Conservation (phyloP, 208 protist genomes). For the Strigomonas galati region DNA sequence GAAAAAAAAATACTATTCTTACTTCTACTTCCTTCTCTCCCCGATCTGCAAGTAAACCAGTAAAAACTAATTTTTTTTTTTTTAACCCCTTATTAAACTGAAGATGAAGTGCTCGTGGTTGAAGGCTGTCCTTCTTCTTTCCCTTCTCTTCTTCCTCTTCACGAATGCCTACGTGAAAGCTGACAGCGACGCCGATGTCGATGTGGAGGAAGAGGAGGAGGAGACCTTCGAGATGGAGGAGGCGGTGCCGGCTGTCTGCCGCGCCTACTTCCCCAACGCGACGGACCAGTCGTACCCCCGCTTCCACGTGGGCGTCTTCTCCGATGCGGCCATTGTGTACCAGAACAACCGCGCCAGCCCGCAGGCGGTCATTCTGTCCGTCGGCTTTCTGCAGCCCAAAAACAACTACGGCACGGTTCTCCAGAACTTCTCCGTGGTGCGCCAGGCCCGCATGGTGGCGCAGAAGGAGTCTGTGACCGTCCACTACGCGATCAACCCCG, state of each 20-base stretch:
- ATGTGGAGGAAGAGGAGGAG: constrained; percentile 16
- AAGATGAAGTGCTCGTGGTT: no score
- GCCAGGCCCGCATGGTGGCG: constrained; percentile 61
- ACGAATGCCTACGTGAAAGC: no score
- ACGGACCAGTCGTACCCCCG: constrained; percentile 32
- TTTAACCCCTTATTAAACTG: no score
- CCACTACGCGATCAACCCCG: constrained; percentile 77
- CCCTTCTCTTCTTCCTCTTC: no score
- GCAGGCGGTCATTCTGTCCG: constrained; percentile 53
- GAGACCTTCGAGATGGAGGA: constrained; percentile 7
- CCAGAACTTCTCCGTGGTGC: constrained; percentile 89
- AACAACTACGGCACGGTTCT: constrained; percentile 38
- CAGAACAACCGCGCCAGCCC: constrained; percentile 43
- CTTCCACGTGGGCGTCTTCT: constrained; percentile 44
- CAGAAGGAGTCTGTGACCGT: constrained; percentile 65
- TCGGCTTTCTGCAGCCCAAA: constrained; percentile 49
- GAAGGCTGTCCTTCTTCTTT: no score
- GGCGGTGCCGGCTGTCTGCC: constrained; percentile 17
- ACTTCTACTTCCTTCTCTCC: background rate
- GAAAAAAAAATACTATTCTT: background rate
- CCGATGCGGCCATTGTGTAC: constrained; percentile 55
- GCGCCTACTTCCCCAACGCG: constrained; percentile 59
- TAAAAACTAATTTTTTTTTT: no score
- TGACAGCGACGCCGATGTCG: constrained; percentile 30
- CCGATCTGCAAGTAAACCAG: no score